A percentile compares a stretch with the other conserved stretches of the same genome.
phyloP scores from a whole-genome alignment of 2,329 filamentous ascomycete genomes.

The Alternaria angustiovoidea region DNA sequence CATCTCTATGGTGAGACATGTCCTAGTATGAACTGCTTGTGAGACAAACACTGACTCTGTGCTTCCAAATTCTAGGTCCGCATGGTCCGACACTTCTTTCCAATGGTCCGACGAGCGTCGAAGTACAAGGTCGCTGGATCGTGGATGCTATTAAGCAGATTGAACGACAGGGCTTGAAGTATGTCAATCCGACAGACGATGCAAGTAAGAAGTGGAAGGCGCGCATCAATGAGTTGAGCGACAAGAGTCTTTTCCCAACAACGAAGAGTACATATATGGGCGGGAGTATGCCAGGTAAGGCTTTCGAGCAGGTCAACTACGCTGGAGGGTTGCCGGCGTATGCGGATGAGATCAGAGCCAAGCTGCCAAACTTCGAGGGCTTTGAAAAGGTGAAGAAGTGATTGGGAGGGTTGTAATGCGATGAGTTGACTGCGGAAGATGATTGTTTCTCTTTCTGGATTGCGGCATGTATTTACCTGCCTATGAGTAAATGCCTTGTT shows the following conservation, averaged over 20 bases:
- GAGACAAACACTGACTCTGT: too few relatives aligned
- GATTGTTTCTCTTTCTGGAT: not conserved
- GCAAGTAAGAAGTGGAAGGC: constrained; percentile 48
- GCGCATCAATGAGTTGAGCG: constrained; percentile 44
- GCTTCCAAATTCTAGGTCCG: not conserved
- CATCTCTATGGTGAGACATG: constrained; percentile 7
- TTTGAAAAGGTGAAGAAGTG: not conserved
- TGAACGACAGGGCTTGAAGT: constrained; percentile 36
- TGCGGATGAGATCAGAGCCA: not conserved
- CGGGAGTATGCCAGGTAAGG: constrained; percentile 20
- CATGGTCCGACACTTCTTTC: constrained; percentile 35
- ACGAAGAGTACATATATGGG: constrained; percentile 49
- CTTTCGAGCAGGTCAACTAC: not conserved
- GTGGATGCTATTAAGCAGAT: constrained; percentile 46
- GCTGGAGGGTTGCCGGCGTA: not conserved
- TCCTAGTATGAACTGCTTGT: too few relatives aligned
- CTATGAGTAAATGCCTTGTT: not conserved
- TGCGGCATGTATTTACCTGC: not conserved
- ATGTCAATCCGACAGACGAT: constrained; percentile 45
- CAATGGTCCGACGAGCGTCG: constrained; percentile 51
- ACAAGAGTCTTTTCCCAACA: constrained; percentile 44
- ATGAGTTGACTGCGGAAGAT: not conserved
- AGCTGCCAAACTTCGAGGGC: not conserved
- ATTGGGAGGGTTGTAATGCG: not conserved
- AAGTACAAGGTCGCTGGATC: constrained; percentile 51